phyloP scores from a whole-genome alignment of 208 protist species.

The Zelonia costaricensis region DNA sequence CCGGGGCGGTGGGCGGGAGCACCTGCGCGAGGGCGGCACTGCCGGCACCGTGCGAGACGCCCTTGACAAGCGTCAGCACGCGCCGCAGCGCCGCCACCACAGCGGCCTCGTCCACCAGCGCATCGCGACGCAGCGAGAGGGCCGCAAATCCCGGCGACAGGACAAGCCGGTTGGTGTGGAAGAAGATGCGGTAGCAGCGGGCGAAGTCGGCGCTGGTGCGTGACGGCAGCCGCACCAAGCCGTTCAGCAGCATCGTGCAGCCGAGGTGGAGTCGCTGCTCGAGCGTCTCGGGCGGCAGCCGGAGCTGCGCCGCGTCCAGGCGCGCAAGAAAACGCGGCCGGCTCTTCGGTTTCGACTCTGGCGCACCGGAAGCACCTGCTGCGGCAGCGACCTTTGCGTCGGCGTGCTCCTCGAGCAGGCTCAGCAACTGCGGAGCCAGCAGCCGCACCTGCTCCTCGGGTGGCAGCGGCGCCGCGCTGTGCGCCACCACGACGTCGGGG shows the following conservation, averaged over 20 bases:
- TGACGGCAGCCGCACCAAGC: conserved; percentile 26
- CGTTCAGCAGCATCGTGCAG: conserved; percentile 51
- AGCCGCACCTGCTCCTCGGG: conserved; percentile 38
- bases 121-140: conserved; percentile 48
- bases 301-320: conserved; percentile 10
- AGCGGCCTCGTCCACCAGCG: not conserved
- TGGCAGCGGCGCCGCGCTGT: conserved; percentile 9
- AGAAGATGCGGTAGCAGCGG: conserved; percentile 47
- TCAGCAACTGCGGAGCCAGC: conserved; percentile 47
- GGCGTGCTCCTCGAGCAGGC: conserved; percentile 40
- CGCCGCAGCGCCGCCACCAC: conserved; percentile 40
- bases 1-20: conserved; percentile 46
- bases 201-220: conserved; percentile 20
- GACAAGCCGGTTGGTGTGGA: conserved; percentile 64
- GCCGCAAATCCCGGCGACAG: conserved; percentile 70
- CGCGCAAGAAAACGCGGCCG: conserved; percentile 15
- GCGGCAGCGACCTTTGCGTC: not conserved
- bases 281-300: conserved; percentile 65
- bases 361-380: not conserved
- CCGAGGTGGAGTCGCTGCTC: conserved; percentile 75
- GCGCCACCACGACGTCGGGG: not conserved
- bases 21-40: conserved; percentile 33
- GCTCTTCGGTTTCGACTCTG: no score
- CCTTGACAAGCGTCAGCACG: conserved; percentile 42
- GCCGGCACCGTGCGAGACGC: conserved; percentile 46